A percentile compares a stretch with the other conserved stretches of the same genome.
phyloP scores from a whole-genome alignment of 352 stramenopile species.

The Sclerospora graminicola region DNA sequence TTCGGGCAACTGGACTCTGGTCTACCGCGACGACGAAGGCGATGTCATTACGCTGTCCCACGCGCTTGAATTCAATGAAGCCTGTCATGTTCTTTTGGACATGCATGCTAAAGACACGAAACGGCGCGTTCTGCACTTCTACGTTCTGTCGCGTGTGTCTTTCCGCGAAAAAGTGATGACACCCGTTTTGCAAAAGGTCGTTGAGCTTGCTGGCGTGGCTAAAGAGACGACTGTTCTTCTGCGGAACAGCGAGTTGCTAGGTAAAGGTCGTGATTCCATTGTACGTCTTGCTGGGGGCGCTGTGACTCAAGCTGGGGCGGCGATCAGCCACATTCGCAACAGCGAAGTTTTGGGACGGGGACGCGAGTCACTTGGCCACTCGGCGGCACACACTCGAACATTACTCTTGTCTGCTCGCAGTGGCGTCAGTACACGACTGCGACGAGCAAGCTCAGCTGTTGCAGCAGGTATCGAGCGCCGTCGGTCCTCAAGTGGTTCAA shows the following conservation, averaged over 20 bases:
- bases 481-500: constrained; percentile 23
- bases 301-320: constrained; percentile 20
- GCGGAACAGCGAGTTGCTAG: constrained; percentile 27
- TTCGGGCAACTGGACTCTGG: constrained; percentile 28
- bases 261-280: constrained; percentile 39
- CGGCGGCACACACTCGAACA: constrained; percentile 36
- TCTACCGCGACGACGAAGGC: constrained; percentile 65
- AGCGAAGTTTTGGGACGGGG: constrained; percentile 35
- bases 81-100: constrained; percentile 34
- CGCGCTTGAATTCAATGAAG: constrained; percentile 42
- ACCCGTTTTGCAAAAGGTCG: constrained; percentile 34
- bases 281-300: constrained; percentile 24
- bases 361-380: constrained; percentile 39
- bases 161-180: constrained; percentile 38
- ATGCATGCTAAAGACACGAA: constrained; percentile 11
- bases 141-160: constrained; percentile 37
- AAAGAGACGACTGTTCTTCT: constrained; percentile 13
- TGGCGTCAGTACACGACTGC: constrained; percentile 36
- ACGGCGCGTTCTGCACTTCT: constrained; percentile 39
- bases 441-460: constrained; percentile 29
- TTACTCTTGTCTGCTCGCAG: constrained; percentile 32
- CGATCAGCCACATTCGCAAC: constrained; percentile 24
- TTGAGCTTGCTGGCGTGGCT: constrained; percentile 39
- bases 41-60: constrained; percentile 54
- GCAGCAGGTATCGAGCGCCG: constrained; percentile 41